Evolutionary conservation across 179 eudicot genomes (phyloP), one percentile per base, ranked within the genome.

Genomic region (Silene coronaria): DNA sequence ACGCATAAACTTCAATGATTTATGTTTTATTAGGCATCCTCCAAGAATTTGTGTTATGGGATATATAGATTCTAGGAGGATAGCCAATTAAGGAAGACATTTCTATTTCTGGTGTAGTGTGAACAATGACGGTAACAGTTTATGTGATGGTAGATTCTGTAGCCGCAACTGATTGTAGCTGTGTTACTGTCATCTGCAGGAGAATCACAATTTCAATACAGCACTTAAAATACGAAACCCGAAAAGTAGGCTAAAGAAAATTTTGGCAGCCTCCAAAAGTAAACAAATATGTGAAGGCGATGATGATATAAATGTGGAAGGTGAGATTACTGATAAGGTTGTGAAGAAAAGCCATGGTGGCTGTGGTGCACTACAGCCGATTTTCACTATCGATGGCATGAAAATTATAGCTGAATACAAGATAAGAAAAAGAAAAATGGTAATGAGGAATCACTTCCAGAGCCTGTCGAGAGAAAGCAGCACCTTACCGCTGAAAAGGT

Each of bases 261-360:
- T 96, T 17, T 85, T 93, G 80, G 98, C 93, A 78, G 94, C 97
- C 63, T 91, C 87, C 81, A 96, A 96, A 85, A 88, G 87, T 81
- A 93, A 96, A 88, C 85, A 78, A 67, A 93, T 88, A 82, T 96
- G 99, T 80, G 98, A 96, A 78, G 98, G 94, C n/a, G 99, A 98
- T 71, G 99, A 91, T 80, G 97, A 91, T 58, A 84, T 93, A 78
- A 93, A 91, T 51, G 83, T 86, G 69, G 91, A 88, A 80, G 84
- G 84, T 73, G 90, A 91, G 76, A 91, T 88, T 75, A 70, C 88
- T 46, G 94, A 80, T 51, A 97, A 93, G 72, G 87, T 90, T 3
- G 84, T 82, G 30, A 93, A 91, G 82, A 89, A 91, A 85, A 80
- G 86, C 64, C 87, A 92, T 78, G 97, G 98, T 72, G 99, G 99